Evolutionary conservation across 768 basidiomycete species (phyloP), one percentile per base, ranked within the genome.

Genomic region (Calocybe cyanea): DNA sequence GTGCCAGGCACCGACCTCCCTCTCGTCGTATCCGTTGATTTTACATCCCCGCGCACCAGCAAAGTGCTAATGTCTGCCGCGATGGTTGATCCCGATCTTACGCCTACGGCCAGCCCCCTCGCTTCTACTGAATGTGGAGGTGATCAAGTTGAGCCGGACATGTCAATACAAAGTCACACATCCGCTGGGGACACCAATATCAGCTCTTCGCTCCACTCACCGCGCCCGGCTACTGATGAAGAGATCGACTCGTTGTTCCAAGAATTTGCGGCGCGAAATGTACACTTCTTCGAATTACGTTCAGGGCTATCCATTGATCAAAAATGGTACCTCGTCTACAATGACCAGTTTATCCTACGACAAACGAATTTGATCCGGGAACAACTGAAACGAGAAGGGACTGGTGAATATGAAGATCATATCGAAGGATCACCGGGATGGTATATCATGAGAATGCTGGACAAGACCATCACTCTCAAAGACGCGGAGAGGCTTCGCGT

Each of bases 271-370:
- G 25, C 11, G 7, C 40, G 15, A 33, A 41, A 33, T 19, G 25
- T 15, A 18, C 7, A 13, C 15, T 19, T 5, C 13, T 21, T 15
- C 3, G 7, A 3, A n/a, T 20, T 28, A 7, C 13, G 35, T 24
- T 18, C 45, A 23, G 30, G 18, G 4, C 35, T 34, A 4, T 28
- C 15, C 11, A 43, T 20, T 31, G 25, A 41, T 18, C 40, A 41
- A 30, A 41, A 41, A 31, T 41, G 40, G 40, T 30, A 31, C 10
- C 28, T 41, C 11, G 14, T 41, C n/a, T 31, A 41, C 15, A 23
- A 28, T 14, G 40, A 31, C 25, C 14, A 31, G 13, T 15, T 28
- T 24, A 24, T 41, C n/a, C 17, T 6, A 3, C 30, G 40, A 25
- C 7, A n/a, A 17, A 8, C 21, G 4, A 18, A 17, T 3, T 17